Base-by-base conservation (phyloP, 2,329 filamentous ascomycete species). In the Xylaria sp. region DNA sequence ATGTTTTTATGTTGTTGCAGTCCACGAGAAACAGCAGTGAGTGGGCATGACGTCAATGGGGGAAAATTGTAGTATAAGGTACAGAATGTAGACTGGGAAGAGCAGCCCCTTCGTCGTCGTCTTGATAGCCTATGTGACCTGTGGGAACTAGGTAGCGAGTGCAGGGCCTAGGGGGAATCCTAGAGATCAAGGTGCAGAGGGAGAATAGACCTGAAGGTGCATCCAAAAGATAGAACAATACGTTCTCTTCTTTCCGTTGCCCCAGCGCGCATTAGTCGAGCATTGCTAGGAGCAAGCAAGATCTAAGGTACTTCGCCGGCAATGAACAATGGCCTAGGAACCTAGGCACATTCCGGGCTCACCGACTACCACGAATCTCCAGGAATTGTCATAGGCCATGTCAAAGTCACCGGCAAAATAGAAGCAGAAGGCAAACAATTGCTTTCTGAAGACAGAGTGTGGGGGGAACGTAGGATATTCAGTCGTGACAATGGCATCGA, bases 381-480 rank as follows among this genome's bases (percentile, higher is more conserved):
- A 52, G 15, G 18, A 44, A 20, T 46, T 18, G 56, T 13, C 23
- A 23, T 20, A 50, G 50, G 50, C 51, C 46, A 50, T 18, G 6
- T 39, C 39, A 18, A 51, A 20, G 31, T n/a, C 51, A 5, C 10
- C 9, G 25, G 15, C 6, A 52, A 20, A 12, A 44, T 39, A 18
- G 20, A 41, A 23, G 7, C 18, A 61, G 20, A 37, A 55, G 54
- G 20, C 59, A 69, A 67, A 69, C 67, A 69, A 55, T 20, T 12
- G 13, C n/a, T 34, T 56, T 8, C 34, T 37, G 34, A 37, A 9
- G 34, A 20, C 12, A 18, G 12, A 34, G 28, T 56, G 57, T 15
- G 52, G 18, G 52, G 13, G 18, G 52, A 4, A 20, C 23, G 31
- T 31, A 23, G 13, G 13, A 20, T 12, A 3, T 10, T 23, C 28